Evolutionary conservation across 2,329 filamentous ascomycete genomes (phyloP), one percentile per base, ranked within the genome.

Genomic region (Calonectria multiphialidica): DNA sequence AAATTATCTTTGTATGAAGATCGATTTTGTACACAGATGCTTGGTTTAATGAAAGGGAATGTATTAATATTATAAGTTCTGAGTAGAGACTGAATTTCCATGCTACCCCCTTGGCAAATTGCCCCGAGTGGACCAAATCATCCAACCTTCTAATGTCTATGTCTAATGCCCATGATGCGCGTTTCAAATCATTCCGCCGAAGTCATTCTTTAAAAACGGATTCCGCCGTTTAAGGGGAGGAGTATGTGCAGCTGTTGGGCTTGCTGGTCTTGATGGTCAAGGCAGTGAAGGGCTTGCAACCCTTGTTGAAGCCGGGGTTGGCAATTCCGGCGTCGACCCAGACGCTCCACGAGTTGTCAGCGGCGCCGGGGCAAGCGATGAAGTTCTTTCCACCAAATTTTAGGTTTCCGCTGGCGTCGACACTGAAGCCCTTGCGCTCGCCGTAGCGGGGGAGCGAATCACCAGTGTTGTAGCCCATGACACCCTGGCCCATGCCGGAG

Each of bases 401-500:
- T 42, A 92, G 84, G 77, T 88, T 77, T 72, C 82, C 83, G 71
- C 78, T 70, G 55, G 80, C 77, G 76, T 86, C 84, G 61, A 91
- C 73, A 28, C 80, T 74, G 84, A 88, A 92, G 68, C 85, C 85
- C 53, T 82, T 83, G 66, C 83, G 81, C 83, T 91, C 87, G 30
- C 72, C 80, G 78, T 88, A 86, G 40, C 75, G 76, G 35, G 85
- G 84, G 0, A 82, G 69, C 8, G 61, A 37, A 5, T 76, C 66
- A 49, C 87, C 87, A 5, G 86, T 88, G 40, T 86, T 85, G 83
- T 90, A 92, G 49, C 86, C 85, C 49, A 91, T 77, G 25, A 84
- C 81, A 63, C 90, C 90, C 75, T 89, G 87, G 74, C 88, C 87
- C 89, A 91, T 90, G 77, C 89, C 90, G 55, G 88, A 90, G 53